Evolutionary conservation across 345 rosid species (phyloP).

Genomic region (Brassica cretica): DNA sequence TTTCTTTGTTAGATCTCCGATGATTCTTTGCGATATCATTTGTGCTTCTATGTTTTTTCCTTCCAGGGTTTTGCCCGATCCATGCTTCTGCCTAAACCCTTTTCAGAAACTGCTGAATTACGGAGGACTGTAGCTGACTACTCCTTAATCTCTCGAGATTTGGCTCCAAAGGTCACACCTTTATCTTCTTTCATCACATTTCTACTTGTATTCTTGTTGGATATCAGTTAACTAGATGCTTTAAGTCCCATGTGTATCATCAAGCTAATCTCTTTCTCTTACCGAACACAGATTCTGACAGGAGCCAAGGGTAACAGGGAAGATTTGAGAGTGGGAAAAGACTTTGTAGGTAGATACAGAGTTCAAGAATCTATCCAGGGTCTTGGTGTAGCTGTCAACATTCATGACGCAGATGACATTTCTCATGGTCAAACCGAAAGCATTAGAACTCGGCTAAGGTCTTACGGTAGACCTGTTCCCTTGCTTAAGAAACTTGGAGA

Average conservation of each 20-base stretch:
- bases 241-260: constrained; percentile 8
- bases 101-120: constrained; percentile 21
- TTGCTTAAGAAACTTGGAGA: constrained; percentile 50
- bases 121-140: constrained; percentile 2
- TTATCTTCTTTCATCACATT: constrained; percentile 3
- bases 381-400: constrained; percentile 50
- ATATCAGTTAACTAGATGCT: neutral
- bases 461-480: constrained; percentile 63
- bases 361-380: constrained; percentile 60
- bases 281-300: constrained; percentile 48
- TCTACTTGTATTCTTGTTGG: neutral
- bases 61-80: constrained; percentile 31
- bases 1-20: neutral
- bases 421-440: constrained; percentile 73
- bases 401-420: constrained; percentile 43
- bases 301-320: constrained; percentile 60
- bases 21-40: neutral
- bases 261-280: neutral
- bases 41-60: constrained; percentile 6
- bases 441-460: constrained; percentile 63
- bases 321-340: constrained; percentile 54
- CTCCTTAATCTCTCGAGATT: constrained; percentile 26
- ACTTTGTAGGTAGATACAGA: constrained; percentile 63
- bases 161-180: constrained; percentile 36
- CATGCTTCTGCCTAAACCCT: constrained; percentile 31